A percentile compares a stretch with the other conserved stretches of the same genome.
phyloP scores from a whole-genome alignment of 345 rosid genomes.

The Rubroshorea leprosula region DNA sequence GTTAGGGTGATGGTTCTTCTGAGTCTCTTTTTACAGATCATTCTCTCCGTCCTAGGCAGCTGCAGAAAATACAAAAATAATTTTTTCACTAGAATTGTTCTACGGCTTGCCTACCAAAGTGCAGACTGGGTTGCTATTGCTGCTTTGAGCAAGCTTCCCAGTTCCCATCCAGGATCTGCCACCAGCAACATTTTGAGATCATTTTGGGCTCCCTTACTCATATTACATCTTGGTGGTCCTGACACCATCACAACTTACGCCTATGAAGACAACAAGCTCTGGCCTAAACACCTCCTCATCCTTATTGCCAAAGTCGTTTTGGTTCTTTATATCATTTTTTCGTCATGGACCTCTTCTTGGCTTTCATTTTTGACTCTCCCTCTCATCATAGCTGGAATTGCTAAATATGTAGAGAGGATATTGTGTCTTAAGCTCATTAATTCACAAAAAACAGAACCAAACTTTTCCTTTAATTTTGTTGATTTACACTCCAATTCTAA shows the following conservation, averaged over 20 bases:
- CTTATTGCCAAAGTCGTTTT: background rate
- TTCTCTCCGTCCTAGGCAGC: background rate
- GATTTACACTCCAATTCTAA: background rate
- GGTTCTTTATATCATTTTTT: background rate
- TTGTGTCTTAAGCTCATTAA: background rate
- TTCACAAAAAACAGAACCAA: background rate
- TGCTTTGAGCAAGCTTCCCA: background rate
- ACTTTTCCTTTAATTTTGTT: no score
- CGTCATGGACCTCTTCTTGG: background rate
- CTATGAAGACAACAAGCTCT: background rate
- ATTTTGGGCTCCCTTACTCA: background rate
- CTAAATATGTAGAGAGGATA: background rate
- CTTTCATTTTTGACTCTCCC: background rate
- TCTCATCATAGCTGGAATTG: background rate
- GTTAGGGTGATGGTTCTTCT: background rate
- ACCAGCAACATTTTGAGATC: background rate
- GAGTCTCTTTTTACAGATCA: background rate
- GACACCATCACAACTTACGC: background rate
- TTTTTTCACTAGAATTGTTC: background rate
- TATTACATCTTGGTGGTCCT: conserved; percentile 3
- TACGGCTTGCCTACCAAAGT: background rate
- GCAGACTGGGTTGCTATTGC: background rate
- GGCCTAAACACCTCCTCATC: background rate
- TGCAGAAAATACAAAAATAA: background rate
- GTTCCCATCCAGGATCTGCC: background rate